Evolutionary conservation across 768 basidiomycete species (phyloP).

Genomic region (Lentinula sp.): DNA sequence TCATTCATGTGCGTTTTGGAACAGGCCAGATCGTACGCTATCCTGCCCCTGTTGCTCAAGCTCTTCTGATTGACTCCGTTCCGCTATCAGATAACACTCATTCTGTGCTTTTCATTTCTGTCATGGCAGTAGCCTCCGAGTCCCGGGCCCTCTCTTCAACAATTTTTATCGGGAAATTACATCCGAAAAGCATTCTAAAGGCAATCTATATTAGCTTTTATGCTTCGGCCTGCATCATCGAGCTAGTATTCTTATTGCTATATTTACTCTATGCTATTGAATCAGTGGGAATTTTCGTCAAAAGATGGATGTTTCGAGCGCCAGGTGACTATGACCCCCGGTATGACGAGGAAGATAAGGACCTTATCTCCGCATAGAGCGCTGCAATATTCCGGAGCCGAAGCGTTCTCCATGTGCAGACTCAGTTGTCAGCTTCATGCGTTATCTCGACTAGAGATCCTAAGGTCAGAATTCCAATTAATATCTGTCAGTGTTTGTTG

Average conservation of each 20-base stretch:
- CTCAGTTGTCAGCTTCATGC: no score
- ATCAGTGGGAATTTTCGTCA: background rate
- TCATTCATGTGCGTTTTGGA: no score
- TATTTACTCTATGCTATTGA: background rate
- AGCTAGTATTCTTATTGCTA: background rate
- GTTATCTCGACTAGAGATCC: no score
- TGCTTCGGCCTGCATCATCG: background rate
- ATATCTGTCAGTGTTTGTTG: no score
- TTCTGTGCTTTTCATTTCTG: no score
- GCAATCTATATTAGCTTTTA: background rate
- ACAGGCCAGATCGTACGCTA: background rate
- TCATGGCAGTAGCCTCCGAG: no score
- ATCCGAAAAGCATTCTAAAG: no score
- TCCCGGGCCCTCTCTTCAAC: no score
- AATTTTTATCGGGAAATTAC: no score
- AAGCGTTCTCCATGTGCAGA: background rate
- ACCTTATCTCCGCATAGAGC: background rate
- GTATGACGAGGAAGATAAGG: background rate
- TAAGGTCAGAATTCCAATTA: no score
- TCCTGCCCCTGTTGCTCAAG: background rate
- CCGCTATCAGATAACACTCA: no score
- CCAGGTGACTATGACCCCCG: background rate
- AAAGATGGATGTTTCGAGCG: background rate
- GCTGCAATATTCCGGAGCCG: background rate
- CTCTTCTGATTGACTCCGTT: background rate